These are phyloP conservation scores for Clavispora asparagi DNA, from an alignment of 805 yeast species.

Conservation along the genomic window DNA sequence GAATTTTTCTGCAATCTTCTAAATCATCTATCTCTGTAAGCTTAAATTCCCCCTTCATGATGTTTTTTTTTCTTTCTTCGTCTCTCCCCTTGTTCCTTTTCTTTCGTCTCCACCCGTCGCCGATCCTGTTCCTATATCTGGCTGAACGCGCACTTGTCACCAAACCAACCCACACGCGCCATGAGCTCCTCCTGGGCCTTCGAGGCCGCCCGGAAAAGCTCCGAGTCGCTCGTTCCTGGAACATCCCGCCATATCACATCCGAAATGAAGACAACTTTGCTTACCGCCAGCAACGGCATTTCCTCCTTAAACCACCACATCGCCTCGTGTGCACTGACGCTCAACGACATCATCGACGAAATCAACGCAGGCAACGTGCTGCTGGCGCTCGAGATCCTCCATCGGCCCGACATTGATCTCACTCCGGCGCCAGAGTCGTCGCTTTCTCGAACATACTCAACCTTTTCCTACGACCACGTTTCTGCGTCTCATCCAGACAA, in stretches of 20 bases:
- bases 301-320: constrained; percentile 15
- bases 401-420: background rate
- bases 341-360: constrained; percentile 9
- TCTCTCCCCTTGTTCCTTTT: no score
- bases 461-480: constrained; percentile 29
- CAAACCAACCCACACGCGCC: background rate
- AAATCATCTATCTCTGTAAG: no score
- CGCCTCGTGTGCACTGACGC: constrained; percentile 2
- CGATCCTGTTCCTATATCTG: no score
- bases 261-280: constrained; percentile 26
- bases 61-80: no score
- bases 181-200: constrained; percentile 27
- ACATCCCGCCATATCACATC: constrained; percentile 47
- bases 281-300: constrained; percentile 33
- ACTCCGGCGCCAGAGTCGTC: background rate
- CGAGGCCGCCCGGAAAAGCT: constrained; percentile 24
- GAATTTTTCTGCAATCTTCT: no score
- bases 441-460: constrained; percentile 3
- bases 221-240: constrained; percentile 40
- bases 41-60: no score
- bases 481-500: no score
- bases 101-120: no score
- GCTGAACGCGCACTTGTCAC: background rate
- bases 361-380: constrained; percentile 24
- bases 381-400: background rate